Base-by-base conservation (phyloP, 345 rosid species). In the Rhodomyrtus tomentosa region DNA sequence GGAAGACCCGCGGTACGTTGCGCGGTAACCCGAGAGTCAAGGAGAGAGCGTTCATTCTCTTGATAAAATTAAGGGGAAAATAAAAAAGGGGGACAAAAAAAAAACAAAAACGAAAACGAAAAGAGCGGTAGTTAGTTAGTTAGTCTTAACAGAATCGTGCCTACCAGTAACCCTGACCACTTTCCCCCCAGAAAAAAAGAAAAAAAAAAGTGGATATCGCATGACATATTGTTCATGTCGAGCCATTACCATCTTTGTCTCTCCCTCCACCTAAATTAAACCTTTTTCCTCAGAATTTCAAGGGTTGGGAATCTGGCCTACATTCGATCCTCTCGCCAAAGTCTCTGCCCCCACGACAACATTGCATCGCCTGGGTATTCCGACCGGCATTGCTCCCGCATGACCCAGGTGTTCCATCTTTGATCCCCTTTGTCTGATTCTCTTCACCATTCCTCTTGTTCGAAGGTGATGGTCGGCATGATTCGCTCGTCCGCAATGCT, bases 21-120 rank as follows among this genome's bases (percentile, higher is more conserved):
- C 90, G 92, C 93, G 95, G 95, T 89, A 91, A 91, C 84, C 93
- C 96, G 92, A 55, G 86, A 89, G 25, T 87, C 6, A 68, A 86
- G 96, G 93, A 16, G 84, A 16, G 81, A 51, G 50, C 45, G 74
- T 36, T 62, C 73, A 8, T 59, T 58, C 3, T 18, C 20, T 4
- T 2, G 3, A 50, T 50, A 13, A 10, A 50, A 50, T 50, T 50
- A 50, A 50, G 14, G 51, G 2, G 53, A 10, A 15, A 40, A n/a
- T 22, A 29, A 24, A 11, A 50, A 52, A 58, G 32, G 18, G 25
- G 52, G 10, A 0, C 51, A 50, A 20, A 36, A 9, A 13, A 8
- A 22, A 6, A 7, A 40, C 48, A 56, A 38, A 9, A 20, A 80
- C 6, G 22, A 80, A 8, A n/a, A 27, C 3, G 5, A 5, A 54